Conservation (phyloP, 2,329 filamentous ascomycete genomes). For the Curvularia sp. region DNA sequence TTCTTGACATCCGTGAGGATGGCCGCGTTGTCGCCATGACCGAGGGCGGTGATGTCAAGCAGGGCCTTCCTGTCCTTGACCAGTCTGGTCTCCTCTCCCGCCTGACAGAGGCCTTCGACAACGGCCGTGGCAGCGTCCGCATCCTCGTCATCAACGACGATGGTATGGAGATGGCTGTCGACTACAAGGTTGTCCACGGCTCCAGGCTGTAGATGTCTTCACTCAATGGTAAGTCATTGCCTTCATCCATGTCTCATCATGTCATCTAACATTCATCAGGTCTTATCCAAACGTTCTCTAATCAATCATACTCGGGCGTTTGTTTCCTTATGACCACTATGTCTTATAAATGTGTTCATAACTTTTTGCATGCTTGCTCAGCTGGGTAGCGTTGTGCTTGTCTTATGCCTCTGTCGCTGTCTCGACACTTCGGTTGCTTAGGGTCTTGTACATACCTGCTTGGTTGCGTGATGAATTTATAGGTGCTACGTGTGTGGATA, state of each 20-base stretch:
- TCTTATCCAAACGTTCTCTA: constrained; percentile 40
- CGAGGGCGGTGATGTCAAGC: constrained; percentile 98
- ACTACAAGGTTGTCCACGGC: constrained; percentile 97
- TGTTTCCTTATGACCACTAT: constrained; percentile 41
- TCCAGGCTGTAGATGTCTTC: constrained; percentile 63
- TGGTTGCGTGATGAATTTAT: constrained; percentile 38
- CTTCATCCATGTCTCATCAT: background rate
- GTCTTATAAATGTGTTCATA: constrained; percentile 50
- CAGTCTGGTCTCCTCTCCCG: constrained; percentile 88
- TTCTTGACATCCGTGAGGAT: constrained; percentile 93
- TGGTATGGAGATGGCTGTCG: constrained; percentile 92
- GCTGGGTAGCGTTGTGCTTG: constrained; percentile 26
- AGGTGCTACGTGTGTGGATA: constrained; percentile 48
- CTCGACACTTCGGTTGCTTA: constrained; percentile 23
- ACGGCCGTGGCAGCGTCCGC: constrained; percentile 90
- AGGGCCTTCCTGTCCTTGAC: constrained; percentile 89
- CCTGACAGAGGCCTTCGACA: constrained; percentile 83
- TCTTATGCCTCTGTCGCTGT: constrained; percentile 26
- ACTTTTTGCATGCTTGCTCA: constrained; percentile 42
- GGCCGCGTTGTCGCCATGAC: constrained; percentile 91
- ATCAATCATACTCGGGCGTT: constrained; percentile 45
- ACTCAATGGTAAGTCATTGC: constrained; percentile 40
- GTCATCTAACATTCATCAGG: constrained; percentile 30
- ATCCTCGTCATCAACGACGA: constrained; percentile 95
- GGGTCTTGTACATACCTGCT: constrained; percentile 29